Evolutionary conservation across 228 moss, liverwort and hornwort genomes (phyloP), one percentile per base, ranked within the genome.

Genomic region (Sphagnum magellanicum): DNA sequence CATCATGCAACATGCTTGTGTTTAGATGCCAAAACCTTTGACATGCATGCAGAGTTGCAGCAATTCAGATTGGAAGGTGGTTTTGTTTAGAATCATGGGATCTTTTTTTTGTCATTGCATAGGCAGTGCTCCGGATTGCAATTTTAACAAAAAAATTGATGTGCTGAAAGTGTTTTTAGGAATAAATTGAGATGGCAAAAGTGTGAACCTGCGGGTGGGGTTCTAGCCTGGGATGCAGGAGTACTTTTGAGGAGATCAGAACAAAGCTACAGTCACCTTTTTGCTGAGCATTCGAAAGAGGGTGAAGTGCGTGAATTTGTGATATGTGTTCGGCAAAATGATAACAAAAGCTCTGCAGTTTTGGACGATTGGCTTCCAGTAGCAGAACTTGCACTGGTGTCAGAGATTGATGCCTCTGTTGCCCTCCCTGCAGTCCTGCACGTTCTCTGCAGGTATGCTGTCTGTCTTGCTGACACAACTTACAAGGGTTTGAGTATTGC

Each of bases 301-400:
- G 89, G 95, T 48, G 95, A 96, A 9, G 84, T 96, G 17, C 91
- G 95, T 4, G 95, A 96, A 75, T 92, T 92, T n/a, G 86, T 96
- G 15, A 88, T 96, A 5, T 96, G 95, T 70, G 92, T 91, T 60
- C 88, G 95, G 14, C 89, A 96, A 74, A 94, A 81, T 58, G 81
- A 74, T 63, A 88, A 76, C 13, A 80, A 76, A 58, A 79, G 60
- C 67, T 73, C 78, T 51, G 74, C 82, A 61, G 81, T 89, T 0
- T 79, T 96, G 73, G 91, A 89, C 59, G 95, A 96, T 52, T 96
- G 95, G 95, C 92, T 96, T 70, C 95, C 95, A 4, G 92, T 96
- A 5, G 92, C 95, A 6, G 95, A 96, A 80, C 89, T 96, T 57
- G 95, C 89, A 53, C 68, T 92, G 69, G 95, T 96, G 50, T 96